A percentile compares a stretch with the other conserved stretches of the same genome.
These are phyloP conservation scores for Atkinsonella hypoxylon DNA, from an alignment of 2,329 filamentous ascomycete genomes.

Conservation along the genomic window DNA sequence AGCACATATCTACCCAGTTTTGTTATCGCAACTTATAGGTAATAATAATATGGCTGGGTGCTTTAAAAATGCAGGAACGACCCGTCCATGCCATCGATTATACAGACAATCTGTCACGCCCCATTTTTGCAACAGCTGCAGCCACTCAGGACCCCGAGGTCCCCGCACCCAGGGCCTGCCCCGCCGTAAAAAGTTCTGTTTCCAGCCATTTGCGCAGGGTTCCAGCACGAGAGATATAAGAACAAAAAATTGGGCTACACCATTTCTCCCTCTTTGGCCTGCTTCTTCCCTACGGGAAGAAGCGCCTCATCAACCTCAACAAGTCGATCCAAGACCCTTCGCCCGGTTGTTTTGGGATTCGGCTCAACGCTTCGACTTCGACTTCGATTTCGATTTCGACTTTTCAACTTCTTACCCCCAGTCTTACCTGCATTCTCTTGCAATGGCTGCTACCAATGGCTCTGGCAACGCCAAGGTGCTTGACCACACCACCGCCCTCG, in stretches of 20 bases:
- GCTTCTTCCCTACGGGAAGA: conserved; percentile 42
- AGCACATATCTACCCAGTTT: background rate
- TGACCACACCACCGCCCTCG: conserved; percentile 64
- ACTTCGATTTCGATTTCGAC: conserved; percentile 34
- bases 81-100: background rate
- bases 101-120: too few species aligned
- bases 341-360: conserved; percentile 13
- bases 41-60: background rate
- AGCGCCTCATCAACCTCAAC: conserved; percentile 30
- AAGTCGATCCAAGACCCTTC: conserved; percentile 19
- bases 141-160: background rate
- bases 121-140: background rate
- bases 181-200: background rate
- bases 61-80: background rate
- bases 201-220: background rate
- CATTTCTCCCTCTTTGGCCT: conserved; percentile 27
- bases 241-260: conserved; percentile 29
- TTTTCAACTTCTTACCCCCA: conserved; percentile 13
- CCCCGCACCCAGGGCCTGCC: background rate
- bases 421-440: conserved; percentile 14
- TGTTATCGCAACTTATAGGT: background rate
- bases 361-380: conserved; percentile 26
- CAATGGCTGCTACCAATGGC: conserved; percentile 53
- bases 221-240: conserved; percentile 11
- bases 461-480: conserved; percentile 45